phyloP scores from a whole-genome alignment of 352 stramenopile genomes.

The Globisporangium abappressorium region DNA sequence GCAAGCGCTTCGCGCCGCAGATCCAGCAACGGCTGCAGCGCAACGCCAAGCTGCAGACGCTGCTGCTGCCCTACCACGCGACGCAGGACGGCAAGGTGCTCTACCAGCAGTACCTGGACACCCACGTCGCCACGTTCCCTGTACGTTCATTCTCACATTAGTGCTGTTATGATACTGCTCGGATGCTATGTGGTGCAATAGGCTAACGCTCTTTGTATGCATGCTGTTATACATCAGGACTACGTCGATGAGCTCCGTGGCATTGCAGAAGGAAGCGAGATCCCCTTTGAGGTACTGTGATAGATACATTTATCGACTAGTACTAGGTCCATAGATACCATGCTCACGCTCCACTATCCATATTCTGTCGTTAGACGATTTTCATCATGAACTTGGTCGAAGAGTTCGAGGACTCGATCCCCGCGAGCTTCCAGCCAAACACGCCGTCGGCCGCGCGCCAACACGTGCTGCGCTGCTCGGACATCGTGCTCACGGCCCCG shows the following conservation, averaged over 20 bases:
- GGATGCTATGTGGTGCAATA: background rate
- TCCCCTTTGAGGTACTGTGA: constrained; percentile 41
- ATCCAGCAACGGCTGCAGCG: constrained; percentile 40
- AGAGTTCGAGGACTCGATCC: constrained; percentile 65
- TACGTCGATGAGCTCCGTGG: constrained; percentile 69
- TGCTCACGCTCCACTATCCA: background rate
- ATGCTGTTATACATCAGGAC: constrained; percentile 25
- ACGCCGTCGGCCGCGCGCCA: constrained; percentile 19
- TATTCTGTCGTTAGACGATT: constrained; percentile 27
- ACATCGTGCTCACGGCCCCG: constrained; percentile 54
- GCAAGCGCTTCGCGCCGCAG: constrained; percentile 42
- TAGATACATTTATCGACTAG: background rate
- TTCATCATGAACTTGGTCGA: constrained; percentile 78
- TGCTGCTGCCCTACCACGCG: constrained; percentile 51
- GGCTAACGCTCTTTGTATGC: background rate
- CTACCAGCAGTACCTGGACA: constrained; percentile 44
- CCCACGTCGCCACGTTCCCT: constrained; percentile 49
- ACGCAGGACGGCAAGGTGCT: constrained; percentile 33
- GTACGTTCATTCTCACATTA: constrained; percentile 21
- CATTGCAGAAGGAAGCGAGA: constrained; percentile 49
- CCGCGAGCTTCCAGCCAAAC: constrained; percentile 28
- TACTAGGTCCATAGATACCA: too few relatives aligned
- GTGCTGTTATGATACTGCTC: background rate
- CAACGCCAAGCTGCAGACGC: constrained; percentile 54
- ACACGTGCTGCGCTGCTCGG: constrained; percentile 56